Conservation (phyloP, 1,139 yeast genomes). For the Blastobotrys elegans region DNA sequence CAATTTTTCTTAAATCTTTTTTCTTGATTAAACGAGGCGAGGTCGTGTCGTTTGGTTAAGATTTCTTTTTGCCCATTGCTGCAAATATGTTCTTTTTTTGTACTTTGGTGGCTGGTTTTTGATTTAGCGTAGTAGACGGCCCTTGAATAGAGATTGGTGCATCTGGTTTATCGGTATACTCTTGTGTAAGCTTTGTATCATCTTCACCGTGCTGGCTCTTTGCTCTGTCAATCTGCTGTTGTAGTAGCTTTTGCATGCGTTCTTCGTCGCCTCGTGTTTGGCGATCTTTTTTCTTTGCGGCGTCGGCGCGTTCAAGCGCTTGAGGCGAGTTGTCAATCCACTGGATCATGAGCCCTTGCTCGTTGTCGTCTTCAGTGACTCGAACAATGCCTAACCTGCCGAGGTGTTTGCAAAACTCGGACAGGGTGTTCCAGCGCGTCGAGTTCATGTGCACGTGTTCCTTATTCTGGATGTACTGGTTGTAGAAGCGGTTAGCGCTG, state of each 20-base stretch:
- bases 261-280: slow-evolving; percentile 44
- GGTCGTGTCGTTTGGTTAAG: neutral
- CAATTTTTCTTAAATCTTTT: slow-evolving; percentile 1
- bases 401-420: slow-evolving; percentile 64
- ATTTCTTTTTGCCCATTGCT: slow-evolving; percentile 2
- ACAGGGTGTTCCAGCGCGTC: slow-evolving; percentile 70
- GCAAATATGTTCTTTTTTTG: slow-evolving; percentile 6
- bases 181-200: slow-evolving; percentile 3
- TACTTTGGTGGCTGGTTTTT: slow-evolving; percentile 7
- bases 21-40: slow-evolving; percentile 4
- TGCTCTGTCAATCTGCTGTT: slow-evolving; percentile 52
- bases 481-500: slow-evolving; percentile 82
- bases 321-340: slow-evolving; percentile 51
- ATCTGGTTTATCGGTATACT: neutral
- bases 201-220: slow-evolving; percentile 18
- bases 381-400: slow-evolving; percentile 55
- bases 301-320: slow-evolving; percentile 37
- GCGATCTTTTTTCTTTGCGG: slow-evolving; percentile 36
- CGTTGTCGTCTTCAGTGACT: slow-evolving; percentile 46
- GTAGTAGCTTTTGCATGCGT: slow-evolving; percentile 40
- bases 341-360: slow-evolving; percentile 45
- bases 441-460: slow-evolving; percentile 89
- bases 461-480: slow-evolving; percentile 70
- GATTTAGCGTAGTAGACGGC: neutral
- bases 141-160: neutral